Base-by-base conservation (phyloP, 768 basidiomycete genomes). In the Lentinus tigrinus region DNA sequence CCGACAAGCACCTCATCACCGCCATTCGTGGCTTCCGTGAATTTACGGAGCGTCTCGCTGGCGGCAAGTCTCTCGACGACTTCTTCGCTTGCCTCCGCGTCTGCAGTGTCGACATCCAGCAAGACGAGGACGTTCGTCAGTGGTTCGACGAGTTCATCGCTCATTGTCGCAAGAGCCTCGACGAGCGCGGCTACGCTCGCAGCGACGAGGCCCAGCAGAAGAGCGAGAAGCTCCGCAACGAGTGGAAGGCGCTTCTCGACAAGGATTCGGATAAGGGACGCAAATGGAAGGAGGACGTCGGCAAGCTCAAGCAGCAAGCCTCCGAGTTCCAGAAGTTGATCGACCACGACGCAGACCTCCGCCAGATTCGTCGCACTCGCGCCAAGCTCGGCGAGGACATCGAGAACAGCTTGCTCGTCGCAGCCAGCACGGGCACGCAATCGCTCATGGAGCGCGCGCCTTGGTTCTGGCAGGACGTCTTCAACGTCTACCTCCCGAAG, bases 401-500 rank as follows among this genome's bases (percentile, higher is more conserved):
- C n/a, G 79, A 82, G 65, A 62, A 71, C 21, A 79, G 75, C 74
- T 47, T 74, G 65, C 63, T 77, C 4, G 66, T 72, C 36, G 67
- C 77, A 59, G 71, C 78, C 8, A 62, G 74, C 62, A 73, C 74
- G 0, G 78, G 79, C 6, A 43, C 85, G 43, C 78, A 85, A 65
- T 78, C 78, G 10, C 78, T 81, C 4, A 65, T 86, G 60, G 85
- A 88, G 53, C 80, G 85, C 46, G 79, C 81, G 5, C 80, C 85
- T 1, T 91, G 89, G 89, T 82, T 90, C 73, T 89, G 86, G 87
- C 81, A 87, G 68, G 93, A 95, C 59, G 58, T 93, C 7, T 86
- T 91, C 76, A 89, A 87, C 64, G 87, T 92, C 16, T 93, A 92
- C 65, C 69, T 89, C 0, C 91, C 91, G 16, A 79, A 80, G 9